Evolutionary conservation across 768 basidiomycete genomes (phyloP).

Genomic region (Megacollybia marginata): DNA sequence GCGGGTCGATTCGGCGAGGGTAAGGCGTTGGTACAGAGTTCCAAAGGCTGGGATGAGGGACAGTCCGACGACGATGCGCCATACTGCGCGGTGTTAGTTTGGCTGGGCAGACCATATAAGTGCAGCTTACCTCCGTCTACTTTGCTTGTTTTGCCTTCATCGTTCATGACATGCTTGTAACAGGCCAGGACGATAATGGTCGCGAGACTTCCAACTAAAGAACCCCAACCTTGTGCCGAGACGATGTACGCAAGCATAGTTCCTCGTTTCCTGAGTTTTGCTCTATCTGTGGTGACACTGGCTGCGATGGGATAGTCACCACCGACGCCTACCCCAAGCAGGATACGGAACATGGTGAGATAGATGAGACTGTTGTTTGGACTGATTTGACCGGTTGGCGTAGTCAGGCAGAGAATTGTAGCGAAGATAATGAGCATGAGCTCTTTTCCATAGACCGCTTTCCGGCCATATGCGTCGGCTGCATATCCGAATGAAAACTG

Average conservation of each 20-base stretch:
- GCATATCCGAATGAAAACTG: slow-evolving; percentile 60
- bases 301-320: slow-evolving; percentile 73
- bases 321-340: slow-evolving; percentile 77
- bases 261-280: slow-evolving; percentile 58
- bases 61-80: slow-evolving; percentile 70
- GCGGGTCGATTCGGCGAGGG: slow-evolving; percentile 61
- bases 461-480: slow-evolving; percentile 63
- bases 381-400: slow-evolving; percentile 54
- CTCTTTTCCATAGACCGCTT: slow-evolving; percentile 71
- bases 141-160: slow-evolving; percentile 47
- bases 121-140: slow-evolving; percentile 56
- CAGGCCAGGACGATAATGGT: slow-evolving; percentile 57
- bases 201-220: slow-evolving; percentile 51
- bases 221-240: slow-evolving; percentile 75
- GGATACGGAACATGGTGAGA: slow-evolving; percentile 57
- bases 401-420: slow-evolving; percentile 61
- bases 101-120: neutral
- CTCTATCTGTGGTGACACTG: slow-evolving; percentile 58
- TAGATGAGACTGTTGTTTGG: slow-evolving; percentile 52
- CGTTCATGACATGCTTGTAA: slow-evolving; percentile 60
- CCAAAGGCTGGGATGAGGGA: slow-evolving; percentile 70
- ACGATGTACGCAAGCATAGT: slow-evolving; percentile 75
- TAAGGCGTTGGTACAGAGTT: slow-evolving; percentile 71
- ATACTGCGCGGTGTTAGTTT: slow-evolving; percentile 29
- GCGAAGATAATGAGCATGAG: slow-evolving; percentile 76